phyloP scores from a whole-genome alignment of 306 rosid species.

The Casuarina equisetifolia region DNA sequence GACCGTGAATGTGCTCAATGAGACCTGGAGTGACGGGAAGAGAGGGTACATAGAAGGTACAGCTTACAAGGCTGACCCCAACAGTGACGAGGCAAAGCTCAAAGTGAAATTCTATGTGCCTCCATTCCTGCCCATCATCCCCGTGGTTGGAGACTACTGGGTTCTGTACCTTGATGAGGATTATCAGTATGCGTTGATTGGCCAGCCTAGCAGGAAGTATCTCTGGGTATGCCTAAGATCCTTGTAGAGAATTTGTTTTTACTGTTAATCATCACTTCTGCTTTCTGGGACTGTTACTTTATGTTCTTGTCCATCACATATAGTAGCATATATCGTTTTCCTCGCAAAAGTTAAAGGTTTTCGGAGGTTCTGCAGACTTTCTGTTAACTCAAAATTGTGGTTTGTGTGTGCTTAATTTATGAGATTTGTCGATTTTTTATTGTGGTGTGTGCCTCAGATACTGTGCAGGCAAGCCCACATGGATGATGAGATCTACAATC shows the following conservation, averaged over 20 bases:
- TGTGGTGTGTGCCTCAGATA: slow-evolving; percentile 43
- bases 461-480: slow-evolving; percentile 54
- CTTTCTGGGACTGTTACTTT: no score
- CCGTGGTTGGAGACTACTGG: slow-evolving; percentile 86
- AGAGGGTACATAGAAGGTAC: slow-evolving; percentile 60
- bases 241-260: background rate
- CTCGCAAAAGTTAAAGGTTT: background rate
- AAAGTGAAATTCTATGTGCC: slow-evolving; percentile 87
- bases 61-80: slow-evolving; percentile 72
- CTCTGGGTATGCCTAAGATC: slow-evolving; percentile 69
- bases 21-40: slow-evolving; percentile 74
- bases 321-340: background rate
- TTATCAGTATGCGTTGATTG: slow-evolving; percentile 72
- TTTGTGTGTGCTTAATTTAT: background rate
- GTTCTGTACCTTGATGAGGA: slow-evolving; percentile 65
- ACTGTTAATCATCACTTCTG: no score
- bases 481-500: slow-evolving; percentile 60
- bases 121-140: slow-evolving; percentile 78
- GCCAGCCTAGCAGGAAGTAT: slow-evolving; percentile 67
- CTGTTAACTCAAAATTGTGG: background rate
- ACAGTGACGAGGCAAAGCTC: slow-evolving; percentile 80
- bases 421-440: background rate
- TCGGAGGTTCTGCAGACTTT: no score
- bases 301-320: background rate
- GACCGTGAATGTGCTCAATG: slow-evolving; percentile 70